Conservation (phyloP, 1,284 basidiomycete genomes). For the Schizophyllum amplum region DNA sequence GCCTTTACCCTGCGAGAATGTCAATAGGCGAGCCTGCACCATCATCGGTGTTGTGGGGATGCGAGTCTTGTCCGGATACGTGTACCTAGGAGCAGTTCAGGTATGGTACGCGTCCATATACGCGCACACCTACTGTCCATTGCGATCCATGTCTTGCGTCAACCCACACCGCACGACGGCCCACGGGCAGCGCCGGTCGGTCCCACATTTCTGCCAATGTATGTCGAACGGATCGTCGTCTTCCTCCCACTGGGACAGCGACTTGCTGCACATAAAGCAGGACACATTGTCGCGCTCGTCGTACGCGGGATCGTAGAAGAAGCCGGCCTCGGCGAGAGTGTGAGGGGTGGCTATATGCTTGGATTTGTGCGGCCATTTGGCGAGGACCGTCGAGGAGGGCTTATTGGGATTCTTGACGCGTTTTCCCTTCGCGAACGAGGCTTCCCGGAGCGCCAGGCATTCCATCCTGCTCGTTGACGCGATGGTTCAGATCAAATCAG, state of each 20-base stretch:
- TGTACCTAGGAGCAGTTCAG: constrained; percentile 31
- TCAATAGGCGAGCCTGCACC: constrained; percentile 61
- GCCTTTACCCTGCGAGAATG: constrained; percentile 48
- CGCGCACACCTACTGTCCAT: constrained; percentile 39
- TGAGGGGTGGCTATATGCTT: constrained; percentile 57
- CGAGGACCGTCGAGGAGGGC: not conserved
- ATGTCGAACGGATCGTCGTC: constrained; percentile 77
- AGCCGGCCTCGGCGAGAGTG: constrained; percentile 73
- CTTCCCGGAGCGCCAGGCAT: constrained; percentile 42
- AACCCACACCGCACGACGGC: constrained; percentile 67
- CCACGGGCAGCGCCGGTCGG: constrained; percentile 54
- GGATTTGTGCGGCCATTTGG: constrained; percentile 61
- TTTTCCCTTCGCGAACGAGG: constrained; percentile 49
- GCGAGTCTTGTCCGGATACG: constrained; percentile 46
- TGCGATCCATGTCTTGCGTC: constrained; percentile 41
- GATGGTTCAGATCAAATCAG: not conserved
- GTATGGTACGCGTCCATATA: not conserved
- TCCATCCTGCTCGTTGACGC: constrained; percentile 34
- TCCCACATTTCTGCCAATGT: constrained; percentile 57
- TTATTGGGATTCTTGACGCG: constrained; percentile 35
- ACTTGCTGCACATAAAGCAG: constrained; percentile 72
- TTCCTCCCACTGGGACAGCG: constrained; percentile 71
- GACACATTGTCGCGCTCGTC: constrained; percentile 60
- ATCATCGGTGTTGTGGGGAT: constrained; percentile 59
- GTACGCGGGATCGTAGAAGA: constrained; percentile 63